Base-by-base conservation (phyloP, 2,329 filamentous ascomycete genomes). In the Xylaria sp. region DNA sequence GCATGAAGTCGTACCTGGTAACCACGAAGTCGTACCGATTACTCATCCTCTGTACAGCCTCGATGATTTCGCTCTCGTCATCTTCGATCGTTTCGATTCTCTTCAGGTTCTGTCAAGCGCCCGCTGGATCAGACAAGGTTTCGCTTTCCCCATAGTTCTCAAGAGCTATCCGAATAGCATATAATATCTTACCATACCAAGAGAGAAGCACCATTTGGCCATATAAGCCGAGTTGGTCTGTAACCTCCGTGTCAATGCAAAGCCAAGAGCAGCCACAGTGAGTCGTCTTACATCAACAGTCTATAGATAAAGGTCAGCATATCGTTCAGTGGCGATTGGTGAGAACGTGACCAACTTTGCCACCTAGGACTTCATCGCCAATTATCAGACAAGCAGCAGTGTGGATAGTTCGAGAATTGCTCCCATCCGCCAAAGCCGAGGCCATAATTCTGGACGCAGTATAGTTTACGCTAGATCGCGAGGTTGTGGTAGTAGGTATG, bases 371-470 rank as follows among this genome's bases (percentile, higher is more conserved):
- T 81, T 98, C 95, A 82, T 98, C 95, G n/a, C 95, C 95, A 76
- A 99, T 98, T 69, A 99, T 94, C 72, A 98, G 83, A 80, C 94
- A 97, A 66, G 92, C 95, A 12, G 95, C 96, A 56, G 94, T 98
- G 78, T 94, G 90, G 74, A 98, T 97, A 69, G 87, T 90, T 77
- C 90, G 86, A 75, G 86, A 84, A 76, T 86, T 86, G 72, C 87
- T 85, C 76, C 88, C 84, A 68, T 86, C 84, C 4, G 85, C 83
- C 76, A 85, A 84, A 71, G 77, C 66, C 68, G 84, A 84, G 71
- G 78, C 83, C 83, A 86, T 88, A 77, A 79, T 79, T 75, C 74
- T 74, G 36, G 76, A 77, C 23, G 72, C 70, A 46, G 77, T 57
- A n/a, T 74, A 71, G 58, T 72, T 74, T 25, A 74, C 49, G 49